Conservation (phyloP, 352 stramenopile genomes). For the Phytophthora pisi region DNA sequence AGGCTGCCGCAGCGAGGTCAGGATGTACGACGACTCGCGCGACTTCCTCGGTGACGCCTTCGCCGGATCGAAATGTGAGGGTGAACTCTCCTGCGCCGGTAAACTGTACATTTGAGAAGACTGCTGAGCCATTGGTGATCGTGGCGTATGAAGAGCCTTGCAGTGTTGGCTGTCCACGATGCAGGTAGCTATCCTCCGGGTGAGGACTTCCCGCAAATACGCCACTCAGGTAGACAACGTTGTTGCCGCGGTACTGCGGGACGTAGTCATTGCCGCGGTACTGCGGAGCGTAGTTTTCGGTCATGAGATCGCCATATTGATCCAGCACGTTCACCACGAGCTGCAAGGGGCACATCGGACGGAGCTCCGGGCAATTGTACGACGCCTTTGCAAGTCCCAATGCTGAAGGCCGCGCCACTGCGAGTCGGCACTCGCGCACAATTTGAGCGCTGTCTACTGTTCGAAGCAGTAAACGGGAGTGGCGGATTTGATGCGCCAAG, state of each 20-base stretch:
- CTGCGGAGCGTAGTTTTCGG: slow-evolving; percentile 5
- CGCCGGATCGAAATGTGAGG: slow-evolving; percentile 37
- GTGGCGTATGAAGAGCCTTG: slow-evolving; percentile 19
- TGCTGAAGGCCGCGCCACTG: slow-evolving; percentile 26
- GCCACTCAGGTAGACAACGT: slow-evolving; percentile 32
- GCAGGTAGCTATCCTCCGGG: not conserved
- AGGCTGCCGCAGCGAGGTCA: slow-evolving; percentile 30
- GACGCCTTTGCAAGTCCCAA: slow-evolving; percentile 53
- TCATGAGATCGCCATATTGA: slow-evolving; percentile 60
- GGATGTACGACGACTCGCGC: slow-evolving; percentile 48
- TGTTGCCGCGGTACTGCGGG: not conserved
- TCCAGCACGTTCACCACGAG: slow-evolving; percentile 52
- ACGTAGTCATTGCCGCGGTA: not conserved
- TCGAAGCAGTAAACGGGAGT: slow-evolving; percentile 21
- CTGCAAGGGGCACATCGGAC: slow-evolving; percentile 47
- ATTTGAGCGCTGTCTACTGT: slow-evolving; percentile 19
- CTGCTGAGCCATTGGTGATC: slow-evolving; percentile 46
- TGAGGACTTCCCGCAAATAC: slow-evolving; percentile 4
- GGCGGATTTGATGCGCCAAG: slow-evolving; percentile 40
- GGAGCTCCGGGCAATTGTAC: slow-evolving; percentile 54
- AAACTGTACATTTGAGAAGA: slow-evolving; percentile 52
- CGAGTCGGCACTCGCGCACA: slow-evolving; percentile 41
- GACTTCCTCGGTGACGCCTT: slow-evolving; percentile 39
- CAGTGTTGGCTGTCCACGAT: slow-evolving; percentile 15
- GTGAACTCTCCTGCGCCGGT: slow-evolving; percentile 46